These are phyloP conservation scores for Citrus sinensis DNA, from an alignment of 345 rosid genomes.

Conservation along the genomic window DVS_A1.0 CM039164.1:5723501-5724000, in stretches of 20 bases:
- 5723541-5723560: conserved; percentile 53
- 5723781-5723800: conserved; percentile 68
- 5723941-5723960: not conserved
- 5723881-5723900: not conserved
- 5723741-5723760: conserved; percentile 79
- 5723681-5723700: conserved; percentile 44
- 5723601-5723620: conserved; percentile 30
- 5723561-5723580: conserved; percentile 80
- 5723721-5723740: conserved; percentile 68
- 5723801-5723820: conserved; percentile 62
- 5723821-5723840: conserved; percentile 49
- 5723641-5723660: conserved; percentile 28
- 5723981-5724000: conserved; percentile 9
- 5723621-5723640: conserved; percentile 23
- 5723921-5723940: not conserved
- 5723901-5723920: not conserved
- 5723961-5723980: conserved; percentile 6
- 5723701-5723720: conserved; percentile 61
- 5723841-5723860: not conserved
- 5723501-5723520: conserved; percentile 59
- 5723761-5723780: conserved; percentile 72
- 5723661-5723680: conserved; percentile 47
- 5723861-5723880: not conserved
- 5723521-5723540: conserved; percentile 21
- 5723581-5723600: conserved; percentile 61